Evolutionary conservation across 139 green algal species (phyloP).

Genomic region (Coelastrella sp.): DNA sequence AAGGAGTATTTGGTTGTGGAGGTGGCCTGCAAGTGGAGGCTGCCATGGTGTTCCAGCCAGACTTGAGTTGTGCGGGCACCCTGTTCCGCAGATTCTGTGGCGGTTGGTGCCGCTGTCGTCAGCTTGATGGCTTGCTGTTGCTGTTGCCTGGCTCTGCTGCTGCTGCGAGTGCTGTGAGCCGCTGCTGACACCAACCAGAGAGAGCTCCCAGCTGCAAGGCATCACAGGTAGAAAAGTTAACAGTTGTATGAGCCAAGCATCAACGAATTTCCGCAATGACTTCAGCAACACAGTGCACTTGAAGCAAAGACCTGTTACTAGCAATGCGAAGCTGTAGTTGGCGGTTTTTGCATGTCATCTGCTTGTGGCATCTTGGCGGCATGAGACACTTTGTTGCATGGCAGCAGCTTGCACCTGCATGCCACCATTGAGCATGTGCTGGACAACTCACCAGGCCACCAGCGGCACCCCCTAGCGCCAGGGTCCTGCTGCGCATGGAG

Average conservation of each 20-base stretch:
- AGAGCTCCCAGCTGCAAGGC: slow-evolving; percentile 15
- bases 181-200: slow-evolving; percentile 39
- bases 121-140: slow-evolving; percentile 9
- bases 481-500: background rate
- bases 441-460: background rate
- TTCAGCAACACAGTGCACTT: background rate
- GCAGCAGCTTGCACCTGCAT: too few species aligned
- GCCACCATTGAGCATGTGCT: too few species aligned
- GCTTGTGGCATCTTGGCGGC: too few species aligned
- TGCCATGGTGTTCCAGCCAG: too few species aligned
- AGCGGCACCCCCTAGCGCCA: background rate
- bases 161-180: background rate
- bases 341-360: too few species aligned
- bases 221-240: background rate
- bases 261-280: too few species aligned
- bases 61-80: too few species aligned
- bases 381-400: too few species aligned
- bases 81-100: background rate
- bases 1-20: too few species aligned
- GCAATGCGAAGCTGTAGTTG: background rate
- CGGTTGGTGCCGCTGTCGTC: slow-evolving; percentile 1
- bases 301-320: background rate
- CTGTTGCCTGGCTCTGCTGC: background rate
- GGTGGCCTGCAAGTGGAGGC: too few species aligned
- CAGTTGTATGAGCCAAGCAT: too few species aligned